Evolutionary conservation across 2,329 filamentous ascomycete species (phyloP).

Genomic region (Penicillium sp.): DNA sequence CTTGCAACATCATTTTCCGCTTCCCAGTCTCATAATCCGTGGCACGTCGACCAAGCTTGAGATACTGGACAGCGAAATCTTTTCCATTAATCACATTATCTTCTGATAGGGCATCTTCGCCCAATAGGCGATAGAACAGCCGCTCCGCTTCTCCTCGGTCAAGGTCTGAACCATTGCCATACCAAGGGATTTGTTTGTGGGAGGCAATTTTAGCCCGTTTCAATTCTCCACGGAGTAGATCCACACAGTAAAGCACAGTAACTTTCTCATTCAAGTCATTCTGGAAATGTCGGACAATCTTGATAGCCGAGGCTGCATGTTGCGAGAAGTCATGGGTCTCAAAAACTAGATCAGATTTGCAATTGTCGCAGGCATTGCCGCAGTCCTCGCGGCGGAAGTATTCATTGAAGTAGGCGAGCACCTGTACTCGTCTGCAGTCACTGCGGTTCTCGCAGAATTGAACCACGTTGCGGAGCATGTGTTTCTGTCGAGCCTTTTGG

Average conservation of each 20-base stretch:
- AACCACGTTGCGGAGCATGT: slow-evolving; percentile 84
- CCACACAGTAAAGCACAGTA: slow-evolving; percentile 80
- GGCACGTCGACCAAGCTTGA: slow-evolving; percentile 48
- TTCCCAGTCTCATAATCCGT: slow-evolving; percentile 52
- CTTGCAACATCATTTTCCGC: slow-evolving; percentile 56
- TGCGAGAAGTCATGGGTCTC: slow-evolving; percentile 76
- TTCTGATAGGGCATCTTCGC: slow-evolving; percentile 75
- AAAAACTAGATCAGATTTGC: slow-evolving; percentile 72
- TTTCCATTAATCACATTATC: slow-evolving; percentile 66
- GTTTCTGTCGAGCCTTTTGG: slow-evolving; percentile 81
- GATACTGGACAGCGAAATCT: slow-evolving; percentile 75
- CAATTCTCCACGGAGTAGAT: slow-evolving; percentile 75
- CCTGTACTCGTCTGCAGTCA: slow-evolving; percentile 84
- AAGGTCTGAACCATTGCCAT: slow-evolving; percentile 71
- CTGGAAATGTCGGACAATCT: slow-evolving; percentile 65
- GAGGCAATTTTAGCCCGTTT: slow-evolving; percentile 59
- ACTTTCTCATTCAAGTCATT: slow-evolving; percentile 55
- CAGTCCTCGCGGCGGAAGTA: slow-evolving; percentile 74
- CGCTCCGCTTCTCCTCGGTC: slow-evolving; percentile 79
- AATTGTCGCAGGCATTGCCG: slow-evolving; percentile 83
- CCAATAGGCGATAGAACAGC: slow-evolving; percentile 76
- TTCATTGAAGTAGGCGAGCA: slow-evolving; percentile 94
- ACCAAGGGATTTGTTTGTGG: slow-evolving; percentile 60
- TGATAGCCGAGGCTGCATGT: slow-evolving; percentile 72
- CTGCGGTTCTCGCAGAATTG: slow-evolving; percentile 87